Evolutionary conservation across 805 yeast genomes (phyloP).

Genomic region (Pichia nanzhaoensis): DNA sequence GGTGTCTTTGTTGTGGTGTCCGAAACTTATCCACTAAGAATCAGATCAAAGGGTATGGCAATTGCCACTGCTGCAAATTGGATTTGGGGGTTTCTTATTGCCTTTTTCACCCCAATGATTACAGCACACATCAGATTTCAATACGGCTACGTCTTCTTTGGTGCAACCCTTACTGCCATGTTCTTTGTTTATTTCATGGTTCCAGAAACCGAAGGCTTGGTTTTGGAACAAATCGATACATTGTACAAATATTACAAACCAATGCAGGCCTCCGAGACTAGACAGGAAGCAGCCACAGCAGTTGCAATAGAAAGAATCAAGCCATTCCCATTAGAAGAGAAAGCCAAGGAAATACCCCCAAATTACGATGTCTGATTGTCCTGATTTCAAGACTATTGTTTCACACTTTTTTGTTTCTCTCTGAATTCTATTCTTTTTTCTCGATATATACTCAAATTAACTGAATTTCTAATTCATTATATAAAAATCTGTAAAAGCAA

Average conservation of each 20-base stretch:
- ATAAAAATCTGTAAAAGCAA: too few species aligned
- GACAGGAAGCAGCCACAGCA: not conserved
- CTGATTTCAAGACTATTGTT: too few species aligned
- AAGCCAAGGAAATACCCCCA: not conserved
- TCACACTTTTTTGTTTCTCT: too few species aligned
- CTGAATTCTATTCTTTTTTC: too few species aligned
- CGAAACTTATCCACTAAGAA: conserved; percentile 62
- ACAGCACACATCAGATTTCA: conserved; percentile 44
- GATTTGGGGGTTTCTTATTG: conserved; percentile 50
- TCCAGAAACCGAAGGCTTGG: conserved; percentile 47
- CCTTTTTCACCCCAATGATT: conserved; percentile 50
- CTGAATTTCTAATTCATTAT: too few species aligned
- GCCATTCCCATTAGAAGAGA: not conserved
- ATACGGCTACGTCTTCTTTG: conserved; percentile 38
- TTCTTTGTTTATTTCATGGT: conserved; percentile 47
- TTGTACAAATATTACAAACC: conserved; percentile 32
- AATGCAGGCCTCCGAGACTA: conserved; percentile 6
- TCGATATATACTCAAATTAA: too few species aligned
- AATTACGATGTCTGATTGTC: conserved; percentile 1
- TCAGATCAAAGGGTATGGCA: conserved; percentile 57
- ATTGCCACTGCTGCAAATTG: conserved; percentile 60
- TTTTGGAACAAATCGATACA: conserved; percentile 48
- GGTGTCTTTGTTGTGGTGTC: conserved; percentile 60
- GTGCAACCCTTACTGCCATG: conserved; percentile 37
- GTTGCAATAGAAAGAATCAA: not conserved